These are phyloP conservation scores for Plectosphaerella plurivora DNA, from an alignment of 2,329 filamentous ascomycete species.

Conservation along the genomic window DNA sequence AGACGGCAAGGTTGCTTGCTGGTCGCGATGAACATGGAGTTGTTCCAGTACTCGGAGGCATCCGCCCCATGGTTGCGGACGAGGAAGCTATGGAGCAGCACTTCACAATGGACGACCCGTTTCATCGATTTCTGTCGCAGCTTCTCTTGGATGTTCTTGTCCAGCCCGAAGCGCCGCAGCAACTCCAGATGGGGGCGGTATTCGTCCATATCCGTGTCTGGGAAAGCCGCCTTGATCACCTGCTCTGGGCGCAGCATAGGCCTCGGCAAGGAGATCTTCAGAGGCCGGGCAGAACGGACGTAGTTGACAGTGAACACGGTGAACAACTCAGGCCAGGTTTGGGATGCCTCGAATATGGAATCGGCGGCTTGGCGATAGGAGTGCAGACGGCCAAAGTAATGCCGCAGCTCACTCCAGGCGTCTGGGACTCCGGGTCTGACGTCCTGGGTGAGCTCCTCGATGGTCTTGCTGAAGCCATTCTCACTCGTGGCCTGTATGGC, in stretches of 20 bases:
- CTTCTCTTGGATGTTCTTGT: not conserved
- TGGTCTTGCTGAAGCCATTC: conserved; percentile 1
- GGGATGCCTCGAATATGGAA: conserved; percentile 15
- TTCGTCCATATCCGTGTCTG: not conserved
- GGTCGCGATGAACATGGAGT: conserved; percentile 14
- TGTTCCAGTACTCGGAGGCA: conserved; percentile 5
- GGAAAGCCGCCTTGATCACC: conserved; percentile 15
- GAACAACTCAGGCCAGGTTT: conserved; percentile 25
- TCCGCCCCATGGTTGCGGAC: not conserved
- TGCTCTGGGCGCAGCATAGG: not conserved
- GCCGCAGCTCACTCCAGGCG: conserved; percentile 23
- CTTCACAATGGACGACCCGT: conserved; percentile 12
- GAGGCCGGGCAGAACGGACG: conserved; percentile 17
- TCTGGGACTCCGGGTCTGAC: not conserved
- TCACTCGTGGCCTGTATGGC: not conserved
- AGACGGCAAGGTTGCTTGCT: conserved; percentile 17
- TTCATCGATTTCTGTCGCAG: conserved; percentile 1
- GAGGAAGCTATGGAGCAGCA: conserved; percentile 9
- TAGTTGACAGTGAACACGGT: conserved; percentile 19
- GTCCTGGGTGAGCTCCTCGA: not conserved
- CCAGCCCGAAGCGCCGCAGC: not conserved
- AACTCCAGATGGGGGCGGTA: not conserved
- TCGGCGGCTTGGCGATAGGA: conserved; percentile 15
- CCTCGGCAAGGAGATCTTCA: conserved; percentile 8
- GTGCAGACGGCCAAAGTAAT: conserved; percentile 19